phyloP scores from a whole-genome alignment of 1,139 yeast species.

The Yamadazyma friedrichii region DNA sequence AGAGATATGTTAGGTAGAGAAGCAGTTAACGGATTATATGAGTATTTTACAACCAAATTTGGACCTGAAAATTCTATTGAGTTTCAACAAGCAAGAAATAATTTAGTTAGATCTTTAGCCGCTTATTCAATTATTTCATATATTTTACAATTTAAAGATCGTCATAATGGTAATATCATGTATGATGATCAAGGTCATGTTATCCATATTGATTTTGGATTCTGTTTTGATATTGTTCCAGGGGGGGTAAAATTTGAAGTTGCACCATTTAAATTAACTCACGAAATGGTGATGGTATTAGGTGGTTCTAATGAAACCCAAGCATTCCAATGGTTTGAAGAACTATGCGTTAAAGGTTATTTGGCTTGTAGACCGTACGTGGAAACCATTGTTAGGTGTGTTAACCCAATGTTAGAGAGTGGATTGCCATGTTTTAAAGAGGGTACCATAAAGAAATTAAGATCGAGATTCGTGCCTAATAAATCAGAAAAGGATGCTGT shows the following conservation, averaged over 20 bases:
- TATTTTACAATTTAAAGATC: conserved; percentile 89
- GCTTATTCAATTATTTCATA: conserved; percentile 95
- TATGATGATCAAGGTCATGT: conserved; percentile 94
- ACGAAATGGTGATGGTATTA: conserved; percentile 93
- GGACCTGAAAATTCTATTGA: conserved; percentile 91
- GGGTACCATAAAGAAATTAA: conserved; percentile 74
- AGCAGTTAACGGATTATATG: conserved; percentile 95
- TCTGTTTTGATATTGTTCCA: conserved; percentile 97
- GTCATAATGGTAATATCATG: conserved; percentile 99
- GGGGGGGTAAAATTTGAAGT: conserved; percentile 98
- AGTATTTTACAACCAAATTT: conserved; percentile 86
- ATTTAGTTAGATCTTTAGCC: conserved; percentile 90
- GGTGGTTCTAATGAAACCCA: conserved; percentile 87
- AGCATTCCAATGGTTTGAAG: conserved; percentile 93
- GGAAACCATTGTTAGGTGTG: conserved; percentile 83
- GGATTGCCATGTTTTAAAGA: conserved; percentile 95
- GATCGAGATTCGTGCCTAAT: conserved; percentile 75
- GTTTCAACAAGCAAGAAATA: conserved; percentile 87
- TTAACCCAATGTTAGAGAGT: conserved; percentile 89
- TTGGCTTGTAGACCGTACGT: conserved; percentile 87
- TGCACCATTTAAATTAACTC: conserved; percentile 94
- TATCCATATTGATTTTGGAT: conserved; percentile 95
- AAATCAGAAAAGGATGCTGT: conserved; percentile 89
- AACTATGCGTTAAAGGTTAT: conserved; percentile 89
- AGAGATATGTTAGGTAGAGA: conserved; percentile 99